Evolutionary conservation across 345 rosid genomes (phyloP).

Genomic region (Moricandia arvensis): DNA sequence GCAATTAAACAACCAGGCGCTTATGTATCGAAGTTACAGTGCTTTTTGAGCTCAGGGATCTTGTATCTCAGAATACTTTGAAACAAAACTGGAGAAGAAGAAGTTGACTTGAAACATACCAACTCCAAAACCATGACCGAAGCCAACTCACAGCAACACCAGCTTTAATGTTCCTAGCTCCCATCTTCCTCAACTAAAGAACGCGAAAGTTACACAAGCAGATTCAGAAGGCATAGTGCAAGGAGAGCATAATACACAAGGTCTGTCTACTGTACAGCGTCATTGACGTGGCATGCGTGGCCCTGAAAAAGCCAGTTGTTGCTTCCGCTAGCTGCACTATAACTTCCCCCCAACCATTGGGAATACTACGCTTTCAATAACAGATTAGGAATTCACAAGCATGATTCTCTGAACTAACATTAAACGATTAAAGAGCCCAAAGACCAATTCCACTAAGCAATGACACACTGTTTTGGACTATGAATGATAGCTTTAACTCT

Average conservation of each 20-base stretch:
- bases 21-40: too few relatives aligned
- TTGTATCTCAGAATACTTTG: background rate
- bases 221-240: constrained; percentile 8
- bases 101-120: constrained; percentile 21
- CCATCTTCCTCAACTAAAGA: constrained; percentile 37
- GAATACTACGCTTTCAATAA: constrained; percentile 71
- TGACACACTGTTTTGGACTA: background rate
- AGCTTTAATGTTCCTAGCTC: constrained; percentile 37
- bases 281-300: constrained; percentile 66
- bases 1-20: background rate
- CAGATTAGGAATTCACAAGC: too few relatives aligned
- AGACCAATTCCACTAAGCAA: too few relatives aligned
- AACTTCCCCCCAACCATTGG: constrained; percentile 75
- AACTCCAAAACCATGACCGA: constrained; percentile 43
- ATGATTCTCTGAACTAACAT: too few relatives aligned
- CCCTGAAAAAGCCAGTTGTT: constrained; percentile 80
- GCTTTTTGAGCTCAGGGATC: too few relatives aligned
- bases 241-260: background rate
- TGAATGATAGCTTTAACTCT: background rate
- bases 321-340: constrained; percentile 96
- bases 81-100: background rate
- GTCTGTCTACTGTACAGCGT: constrained; percentile 50
- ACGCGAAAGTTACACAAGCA: constrained; percentile 2
- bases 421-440: background rate
- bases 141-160: constrained; percentile 41